Evolutionary conservation across 257 asterid species (phyloP), one percentile per base, ranked within the genome.

Genomic region (Ilex asprella): DNA sequence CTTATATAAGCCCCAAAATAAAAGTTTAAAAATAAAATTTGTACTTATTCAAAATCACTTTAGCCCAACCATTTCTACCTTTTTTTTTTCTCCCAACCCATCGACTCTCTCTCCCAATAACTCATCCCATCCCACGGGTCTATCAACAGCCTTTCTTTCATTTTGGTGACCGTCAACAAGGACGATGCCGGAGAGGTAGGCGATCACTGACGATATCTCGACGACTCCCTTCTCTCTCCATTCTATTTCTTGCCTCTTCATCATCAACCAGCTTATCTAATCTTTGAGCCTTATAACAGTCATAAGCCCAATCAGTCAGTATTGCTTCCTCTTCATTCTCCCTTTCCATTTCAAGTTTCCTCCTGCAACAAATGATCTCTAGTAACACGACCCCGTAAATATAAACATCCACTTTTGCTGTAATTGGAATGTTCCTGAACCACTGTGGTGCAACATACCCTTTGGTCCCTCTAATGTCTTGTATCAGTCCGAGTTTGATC

Each of bases 361-460:
- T 44, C 30, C 68, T 56, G 16, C 67, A 39, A 31, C 73, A 69
- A 29, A 51, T 60, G 0, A 69, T 62, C 21, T 56, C 73, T 0
- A 69, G 31, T 16, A 62, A 13, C 63, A 68, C 50, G 7, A 61
- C 46, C 12, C 68, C 73, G 2, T 11, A 68, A 29, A 68, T 68
- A 2, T 55, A 68, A 1, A 57, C 60, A 53, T 68, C 73, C 0
- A 56, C 68, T 31, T 69, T 69, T 0, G 64, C 49, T 5, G 74
- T 56, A 3, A 69, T 32, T 29, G 64, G 59, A 0, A 54, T 35
- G 12, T 44, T 62, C 64, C 16, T 55, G 46, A 55, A 43, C 74
- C 68, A 69, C 39, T 69, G 64, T 11, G 75, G 75, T 27, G 75
- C 75, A 2, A 69, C 16, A 12, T 70, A 70, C 5, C 70, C 75